Evolutionary conservation across 129 eudicot species (phyloP), one percentile per base, ranked within the genome.

Genomic region (Flaveria sonorensis): DNA sequence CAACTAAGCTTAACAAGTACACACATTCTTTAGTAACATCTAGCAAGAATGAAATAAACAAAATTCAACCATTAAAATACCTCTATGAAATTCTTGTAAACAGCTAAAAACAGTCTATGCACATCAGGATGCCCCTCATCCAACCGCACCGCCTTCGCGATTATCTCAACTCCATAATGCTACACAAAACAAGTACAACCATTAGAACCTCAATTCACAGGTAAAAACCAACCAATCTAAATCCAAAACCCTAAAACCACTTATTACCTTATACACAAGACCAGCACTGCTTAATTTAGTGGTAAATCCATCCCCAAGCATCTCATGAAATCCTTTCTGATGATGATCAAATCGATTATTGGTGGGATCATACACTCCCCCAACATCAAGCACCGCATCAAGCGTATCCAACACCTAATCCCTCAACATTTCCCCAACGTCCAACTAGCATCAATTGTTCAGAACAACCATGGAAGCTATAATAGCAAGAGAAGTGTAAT

Each of bases 271-370:
- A 79, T 89, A 95, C 70, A 95, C 92, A 80, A 95, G 99, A 23
- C 99, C 97, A 75, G 99, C 99, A 84, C 97, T 91, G 56, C 99
- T 95, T 70, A 95, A 87, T 78, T 95, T 89, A 65, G 99, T 95
- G 48, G 62, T 64, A 43, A 89, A 95, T 36, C 97, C 99, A 78
- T 86, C 72, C 4, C 99, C 97, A 79, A 95, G 91, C 63, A 84
- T 82, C 86, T 89, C 98, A 40, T 55, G 66, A 65, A 94, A 94
- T 2, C 98, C 98, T 73, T 89, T 91, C 81, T 94, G 98, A 53
- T 94, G 98, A 87, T 91, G 98, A 85, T 94, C 98, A 64, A 89
- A 94, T 13, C 92, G 87, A 28, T 91, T 86, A 10, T 32, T 73
- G 16, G 82, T 82, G 18, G 97, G 90, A 70, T 91, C 96, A 77